A percentile compares a stretch with the other conserved stretches of the same genome.
These are phyloP conservation scores for Mycocentrospora acerina DNA, from an alignment of 2,329 filamentous ascomycete genomes.

Conservation along the genomic window DNA sequence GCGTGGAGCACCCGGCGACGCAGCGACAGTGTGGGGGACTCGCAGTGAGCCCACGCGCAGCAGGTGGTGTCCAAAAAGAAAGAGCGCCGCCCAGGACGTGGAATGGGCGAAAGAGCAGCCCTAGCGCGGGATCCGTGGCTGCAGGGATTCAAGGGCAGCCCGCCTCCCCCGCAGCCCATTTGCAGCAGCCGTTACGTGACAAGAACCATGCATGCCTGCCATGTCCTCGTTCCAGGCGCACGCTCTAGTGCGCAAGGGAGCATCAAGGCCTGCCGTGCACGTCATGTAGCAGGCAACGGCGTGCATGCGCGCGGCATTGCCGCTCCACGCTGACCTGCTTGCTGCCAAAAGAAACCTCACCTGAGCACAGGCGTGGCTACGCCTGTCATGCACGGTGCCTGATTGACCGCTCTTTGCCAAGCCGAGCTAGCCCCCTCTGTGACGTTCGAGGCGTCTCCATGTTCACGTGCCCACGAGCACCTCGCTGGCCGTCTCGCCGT, in stretches of 20 bases:
- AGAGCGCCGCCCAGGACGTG: background rate
- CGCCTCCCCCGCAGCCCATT: no score
- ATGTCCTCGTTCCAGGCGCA: no score
- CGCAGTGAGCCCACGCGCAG: background rate
- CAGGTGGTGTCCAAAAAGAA: slow-evolving; percentile 4
- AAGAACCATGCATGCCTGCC: no score
- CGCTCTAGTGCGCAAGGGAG: no score
- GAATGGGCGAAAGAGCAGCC: slow-evolving; percentile 9
- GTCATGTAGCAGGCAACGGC: background rate
- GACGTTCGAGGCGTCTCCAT: slow-evolving; percentile 5
- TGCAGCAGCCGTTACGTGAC: no score
- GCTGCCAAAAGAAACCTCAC: slow-evolving; percentile 4
- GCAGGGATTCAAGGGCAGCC: background rate
- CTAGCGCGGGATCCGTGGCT: slow-evolving; percentile 5
- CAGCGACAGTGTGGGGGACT: slow-evolving; percentile 2
- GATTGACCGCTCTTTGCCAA: slow-evolving; percentile 4
- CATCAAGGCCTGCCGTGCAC: slow-evolving; percentile 1
- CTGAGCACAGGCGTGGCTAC: slow-evolving; percentile 7
- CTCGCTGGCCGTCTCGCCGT: no score
- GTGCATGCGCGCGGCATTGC: background rate
- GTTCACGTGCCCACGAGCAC: slow-evolving; percentile 1
- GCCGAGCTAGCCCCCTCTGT: background rate
- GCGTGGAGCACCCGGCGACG: slow-evolving; percentile 14
- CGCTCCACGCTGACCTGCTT: background rate
- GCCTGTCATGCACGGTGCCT: slow-evolving; percentile 1